Percentiles rank a stretch among this genome's conserved stretches.
phyloP scores from a whole-genome alignment of 257 asterid genomes.

The Salvia splendens region DNA sequence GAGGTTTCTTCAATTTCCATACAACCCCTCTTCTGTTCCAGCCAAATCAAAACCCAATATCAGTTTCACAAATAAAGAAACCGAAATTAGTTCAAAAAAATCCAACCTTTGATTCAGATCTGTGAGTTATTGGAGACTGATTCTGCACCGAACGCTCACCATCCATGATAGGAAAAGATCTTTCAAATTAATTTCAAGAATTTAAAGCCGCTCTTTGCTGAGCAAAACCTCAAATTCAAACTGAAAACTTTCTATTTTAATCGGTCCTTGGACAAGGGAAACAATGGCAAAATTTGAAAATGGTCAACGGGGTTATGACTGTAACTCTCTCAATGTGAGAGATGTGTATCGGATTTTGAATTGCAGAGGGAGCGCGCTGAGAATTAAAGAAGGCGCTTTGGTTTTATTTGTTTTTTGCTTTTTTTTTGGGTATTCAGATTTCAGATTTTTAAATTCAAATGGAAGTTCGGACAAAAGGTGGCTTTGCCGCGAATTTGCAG shows the following conservation, averaged over 20 bases:
- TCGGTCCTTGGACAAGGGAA: conserved; percentile 15
- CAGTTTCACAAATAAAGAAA: conserved; percentile 6
- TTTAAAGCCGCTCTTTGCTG: not conserved
- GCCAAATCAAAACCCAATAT: conserved; percentile 20
- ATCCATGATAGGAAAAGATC: conserved; percentile 32
- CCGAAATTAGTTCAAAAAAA: not conserved
- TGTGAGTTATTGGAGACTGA: conserved; percentile 28
- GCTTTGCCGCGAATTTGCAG: conserved; percentile 36
- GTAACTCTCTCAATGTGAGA: not conserved
- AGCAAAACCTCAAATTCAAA: conserved; percentile 30
- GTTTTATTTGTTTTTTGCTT: not conserved
- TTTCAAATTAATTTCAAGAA: conserved; percentile 16
- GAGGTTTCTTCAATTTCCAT: conserved; percentile 38
- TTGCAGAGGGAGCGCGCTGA: conserved; percentile 41
- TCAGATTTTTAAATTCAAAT: conserved; percentile 35
- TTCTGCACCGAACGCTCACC: conserved; percentile 29
- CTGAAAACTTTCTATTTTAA: conserved; percentile 22
- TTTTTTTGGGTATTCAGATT: conserved; percentile 9
- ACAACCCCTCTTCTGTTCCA: conserved; percentile 43
- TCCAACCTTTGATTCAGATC: conserved; percentile 50
- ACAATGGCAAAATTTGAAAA: conserved; percentile 13
- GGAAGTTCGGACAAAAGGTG: conserved; percentile 7
- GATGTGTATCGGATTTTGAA: conserved; percentile 30
- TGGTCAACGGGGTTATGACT: conserved; percentile 17
- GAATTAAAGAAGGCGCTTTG: conserved; percentile 24